phyloP scores from a whole-genome alignment of 148 eudicot species.

The Spergularia marina region DNA sequence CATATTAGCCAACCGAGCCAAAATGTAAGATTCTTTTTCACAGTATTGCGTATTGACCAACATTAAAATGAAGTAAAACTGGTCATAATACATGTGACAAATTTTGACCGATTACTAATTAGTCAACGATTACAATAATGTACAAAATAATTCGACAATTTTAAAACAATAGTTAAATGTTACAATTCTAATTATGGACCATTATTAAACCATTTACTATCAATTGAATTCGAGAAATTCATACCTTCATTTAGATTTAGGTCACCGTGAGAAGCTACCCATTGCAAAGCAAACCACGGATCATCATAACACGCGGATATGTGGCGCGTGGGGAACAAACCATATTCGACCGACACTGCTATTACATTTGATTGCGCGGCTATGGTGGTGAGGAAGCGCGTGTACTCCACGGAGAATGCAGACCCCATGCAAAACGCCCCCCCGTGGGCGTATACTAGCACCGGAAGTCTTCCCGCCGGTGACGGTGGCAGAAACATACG shows the following conservation, averaged over 20 bases:
- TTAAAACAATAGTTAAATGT: no score
- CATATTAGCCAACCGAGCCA: no score
- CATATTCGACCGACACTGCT: conserved; percentile 32
- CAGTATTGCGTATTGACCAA: no score
- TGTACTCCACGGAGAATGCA: conserved; percentile 28
- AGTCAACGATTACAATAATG: no score
- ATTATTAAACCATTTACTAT: no score
- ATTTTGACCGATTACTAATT: no score
- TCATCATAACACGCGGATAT: conserved; percentile 28
- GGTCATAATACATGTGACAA: no score
- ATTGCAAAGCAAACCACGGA: conserved; percentile 30
- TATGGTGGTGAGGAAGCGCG: conserved; percentile 18
- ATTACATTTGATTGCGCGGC: conserved; percentile 17
- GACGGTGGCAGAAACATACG: conserved; percentile 27
- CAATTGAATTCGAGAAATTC: background rate
- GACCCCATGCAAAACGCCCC: conserved; percentile 36
- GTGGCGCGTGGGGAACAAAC: conserved; percentile 21
- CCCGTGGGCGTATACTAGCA: conserved; percentile 39
- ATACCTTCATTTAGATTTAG: conserved; percentile 1
- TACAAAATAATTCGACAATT: no score
- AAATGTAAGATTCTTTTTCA: no score
- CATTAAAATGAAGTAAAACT: no score
- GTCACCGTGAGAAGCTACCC: conserved; percentile 29
- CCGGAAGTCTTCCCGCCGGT: background rate
- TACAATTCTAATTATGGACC: no score